Percentiles rank a stretch among this genome's conserved stretches.
Conservation (phyloP, 257 asterid genomes). For the Nicotiana benthamiana region DNA sequence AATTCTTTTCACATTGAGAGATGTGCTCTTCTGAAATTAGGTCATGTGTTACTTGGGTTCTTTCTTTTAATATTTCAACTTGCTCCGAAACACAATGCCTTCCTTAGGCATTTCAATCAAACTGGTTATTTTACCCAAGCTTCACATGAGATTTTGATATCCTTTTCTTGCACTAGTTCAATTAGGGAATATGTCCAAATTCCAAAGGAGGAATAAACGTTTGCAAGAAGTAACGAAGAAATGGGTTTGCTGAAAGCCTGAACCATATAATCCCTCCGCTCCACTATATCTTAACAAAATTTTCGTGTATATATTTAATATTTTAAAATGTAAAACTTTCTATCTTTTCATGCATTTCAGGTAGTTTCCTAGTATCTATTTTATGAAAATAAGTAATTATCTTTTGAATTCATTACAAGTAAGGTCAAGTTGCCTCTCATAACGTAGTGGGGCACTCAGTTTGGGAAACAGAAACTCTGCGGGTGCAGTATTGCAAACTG, state of each 20-base stretch:
- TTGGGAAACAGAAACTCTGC: too few relatives aligned
- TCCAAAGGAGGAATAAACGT: neutral
- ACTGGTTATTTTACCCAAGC: neutral
- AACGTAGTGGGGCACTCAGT: too few relatives aligned
- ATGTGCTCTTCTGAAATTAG: too few relatives aligned
- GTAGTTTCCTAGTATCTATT: neutral
- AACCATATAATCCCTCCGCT: neutral
- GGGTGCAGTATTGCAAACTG: too few relatives aligned
- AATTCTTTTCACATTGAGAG: too few relatives aligned
- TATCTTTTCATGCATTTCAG: neutral
- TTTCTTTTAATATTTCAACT: too few relatives aligned
- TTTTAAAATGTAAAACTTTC: neutral
- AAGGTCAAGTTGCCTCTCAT: too few relatives aligned
- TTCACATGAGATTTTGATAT: neutral
- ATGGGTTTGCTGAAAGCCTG: too few relatives aligned
- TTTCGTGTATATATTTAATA: neutral
- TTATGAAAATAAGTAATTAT: too few relatives aligned
- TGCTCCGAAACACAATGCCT: too few relatives aligned
- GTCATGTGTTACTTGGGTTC: too few relatives aligned
- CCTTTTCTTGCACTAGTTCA: neutral
- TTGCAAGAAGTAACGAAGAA: neutral
- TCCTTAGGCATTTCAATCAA: neutral
- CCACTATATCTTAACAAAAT: neutral
- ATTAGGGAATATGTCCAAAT: neutral
- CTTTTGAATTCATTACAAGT: too few relatives aligned